These are phyloP conservation scores for Samsoniella hepiali DNA, from an alignment of 2,329 filamentous ascomycete genomes.

Conservation along the genomic window DNA sequence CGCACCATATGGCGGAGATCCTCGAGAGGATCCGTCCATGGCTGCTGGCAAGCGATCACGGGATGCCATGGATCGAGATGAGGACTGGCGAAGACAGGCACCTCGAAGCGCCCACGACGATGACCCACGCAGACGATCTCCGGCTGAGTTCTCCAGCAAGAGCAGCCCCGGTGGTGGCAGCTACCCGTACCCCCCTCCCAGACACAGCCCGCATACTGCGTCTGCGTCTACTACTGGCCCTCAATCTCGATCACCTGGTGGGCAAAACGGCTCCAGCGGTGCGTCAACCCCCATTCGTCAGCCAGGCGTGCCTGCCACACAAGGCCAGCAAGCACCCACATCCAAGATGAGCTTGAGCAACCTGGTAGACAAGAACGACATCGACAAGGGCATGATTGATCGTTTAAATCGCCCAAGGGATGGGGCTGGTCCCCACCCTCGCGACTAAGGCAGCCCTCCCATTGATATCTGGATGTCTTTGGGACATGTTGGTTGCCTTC, in stretches of 20 bases:
- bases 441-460: conserved; percentile 5
- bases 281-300: conserved; percentile 34
- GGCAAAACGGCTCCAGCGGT: conserved; percentile 36
- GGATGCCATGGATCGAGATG: conserved; percentile 39
- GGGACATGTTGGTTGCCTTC: background rate
- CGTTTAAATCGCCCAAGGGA: conserved; percentile 42
- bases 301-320: conserved; percentile 23
- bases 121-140: conserved; percentile 49
- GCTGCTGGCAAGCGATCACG: conserved; percentile 35
- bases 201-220: conserved; percentile 34
- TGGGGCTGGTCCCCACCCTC: conserved; percentile 8
- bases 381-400: conserved; percentile 54
- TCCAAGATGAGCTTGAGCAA: conserved; percentile 55
- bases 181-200: conserved; percentile 38
- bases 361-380: conserved; percentile 50
- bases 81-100: conserved; percentile 44
- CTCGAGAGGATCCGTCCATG: conserved; percentile 33
- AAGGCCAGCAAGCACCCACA: conserved; percentile 26
- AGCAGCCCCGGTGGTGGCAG: conserved; percentile 44
- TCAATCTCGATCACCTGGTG: conserved; percentile 35
- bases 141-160: conserved; percentile 46
- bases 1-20: conserved; percentile 38
- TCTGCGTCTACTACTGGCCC: conserved; percentile 26
- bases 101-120: conserved; percentile 45
- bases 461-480: conserved; percentile 16